A percentile compares a stretch with the other conserved stretches of the same genome.
Conservation (phyloP, 2,329 filamentous ascomycete genomes). For the Fusarium sp. region DNA sequence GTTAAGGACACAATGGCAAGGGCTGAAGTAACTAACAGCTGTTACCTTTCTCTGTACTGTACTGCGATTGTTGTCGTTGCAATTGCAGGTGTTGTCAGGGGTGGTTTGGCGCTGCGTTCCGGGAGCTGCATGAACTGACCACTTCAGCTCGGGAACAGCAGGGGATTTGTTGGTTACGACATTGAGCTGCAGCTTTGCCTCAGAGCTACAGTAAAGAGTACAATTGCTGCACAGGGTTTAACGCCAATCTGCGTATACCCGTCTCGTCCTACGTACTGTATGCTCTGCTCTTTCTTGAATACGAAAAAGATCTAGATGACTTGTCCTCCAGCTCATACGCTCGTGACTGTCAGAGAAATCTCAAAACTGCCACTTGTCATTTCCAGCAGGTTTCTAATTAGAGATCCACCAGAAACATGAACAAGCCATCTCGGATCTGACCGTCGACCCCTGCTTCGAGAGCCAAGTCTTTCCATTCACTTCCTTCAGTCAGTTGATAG, state of each 20-base stretch:
- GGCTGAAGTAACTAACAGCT: slow-evolving; percentile 5
- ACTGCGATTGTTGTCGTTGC: not conserved
- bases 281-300: not conserved
- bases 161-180: not conserved
- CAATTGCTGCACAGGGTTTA: not conserved
- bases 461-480: slow-evolving; percentile 13
- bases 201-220: slow-evolving; percentile 3
- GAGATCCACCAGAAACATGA: slow-evolving; percentile 1
- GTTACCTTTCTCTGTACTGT: slow-evolving; percentile 2
- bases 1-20: not conserved
- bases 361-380: slow-evolving; percentile 23
- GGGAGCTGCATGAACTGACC: slow-evolving; percentile 40
- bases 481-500: not conserved
- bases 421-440: slow-evolving; percentile 9
- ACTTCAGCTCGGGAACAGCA: slow-evolving; percentile 26
- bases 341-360: not conserved
- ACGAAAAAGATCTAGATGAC: slow-evolving; percentile 1
- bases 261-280: not conserved
- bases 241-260: not conserved
- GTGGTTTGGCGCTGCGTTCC: slow-evolving; percentile 15
- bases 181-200: slow-evolving; percentile 26
- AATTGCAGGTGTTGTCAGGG: slow-evolving; percentile 8
- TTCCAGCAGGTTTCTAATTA: slow-evolving; percentile 16
- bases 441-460: slow-evolving; percentile 12
- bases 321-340: slow-evolving; percentile 1